Evolutionary conservation across 2,329 filamentous ascomycete genomes (phyloP), one percentile per base, ranked within the genome.

Genomic region (Rutstroemia sp.): DNA sequence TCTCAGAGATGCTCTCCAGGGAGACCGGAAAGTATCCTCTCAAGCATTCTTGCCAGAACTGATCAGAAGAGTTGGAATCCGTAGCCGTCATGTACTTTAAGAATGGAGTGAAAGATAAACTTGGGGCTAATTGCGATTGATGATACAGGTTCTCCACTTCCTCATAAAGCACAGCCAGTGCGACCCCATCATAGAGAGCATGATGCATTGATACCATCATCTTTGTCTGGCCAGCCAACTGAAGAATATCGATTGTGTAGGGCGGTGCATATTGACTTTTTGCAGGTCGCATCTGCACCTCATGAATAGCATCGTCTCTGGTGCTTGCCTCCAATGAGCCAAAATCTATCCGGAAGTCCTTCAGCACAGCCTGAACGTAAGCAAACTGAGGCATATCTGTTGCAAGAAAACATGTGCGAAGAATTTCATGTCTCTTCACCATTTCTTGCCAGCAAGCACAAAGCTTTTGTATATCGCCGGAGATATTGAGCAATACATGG

Each of bases 171-270:
- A 77, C 75, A 0, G 78, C 74, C 65, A 96, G 86, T 0, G 90
- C 89, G 38, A 87, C 83, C 0, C 87, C 92, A 70, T 96, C 92
- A 64, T 96, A 95, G 0, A 96, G 74, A 2, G 89, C 88, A 71
- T 96, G 92, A 64, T 96, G 91, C 67, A 72, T 67, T n/a, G 65
- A 62, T 42, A 68, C 57, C 1, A 65, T 34, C 7, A 70, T 55
- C 16, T 60, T 61, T 7, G 40, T 57, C 7, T 42, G 23, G 7
- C 34, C 40, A 6, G 45, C 2, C 34, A 46, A 58, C 7, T 44
- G 19, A 5, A 59, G 16, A 16, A 68, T 5, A 8, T 60, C 44
- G 16, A 70, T 14, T 10, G 50, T 61, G 46, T 68, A 70, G 0
- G 65, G 67, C 16, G 67, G 66, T 21, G 63, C 49, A 25, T 60